Base-by-base conservation (phyloP, 2,329 filamentous ascomycete species). In the Exophiala oligosperma region DNA sequence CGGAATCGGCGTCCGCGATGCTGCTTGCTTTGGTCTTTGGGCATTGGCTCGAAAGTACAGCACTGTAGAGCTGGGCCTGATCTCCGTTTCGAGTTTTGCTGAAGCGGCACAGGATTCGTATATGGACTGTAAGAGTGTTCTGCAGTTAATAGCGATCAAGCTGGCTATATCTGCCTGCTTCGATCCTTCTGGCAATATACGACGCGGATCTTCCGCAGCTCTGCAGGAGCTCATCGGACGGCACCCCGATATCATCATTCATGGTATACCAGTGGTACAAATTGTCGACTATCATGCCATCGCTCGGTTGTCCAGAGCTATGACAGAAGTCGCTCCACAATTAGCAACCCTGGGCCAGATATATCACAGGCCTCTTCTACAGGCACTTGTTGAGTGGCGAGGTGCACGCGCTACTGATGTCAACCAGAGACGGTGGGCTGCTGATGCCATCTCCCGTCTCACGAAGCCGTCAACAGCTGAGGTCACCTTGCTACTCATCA, bases 21-120 rank as follows among this genome's bases (percentile, higher is more conserved):
- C 94, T 11, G 91, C 94, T 2, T 97, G 92, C 71, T 99, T 97
- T 71, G 94, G 94, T 5, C 88, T 97, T 24, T 99, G 94, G 94
- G 89, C 92, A 1, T 73, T 97, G 6, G 91, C 93, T 23, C 84
- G 94, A 55, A 87, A 93, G 54, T 99, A 97, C 68, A 86, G 84
- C 1, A 96, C 92, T 0, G 70, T 78, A 0, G 93, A 97, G 71
- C 80, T 97, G 5, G 78, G 88, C 9, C 78, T 79, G 0, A 3
- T 72, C 3, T 41, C 49, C 8, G 23, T 63, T 3, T 54, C 57
- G 28, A 40, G 44, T 3, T 57, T 54, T 48, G 52, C 54, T 29
- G 55, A 57, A 50, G 44, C 46, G 32, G 54, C 46, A 14, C 29
- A 26, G 5, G 49, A 17, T 8, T 48, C 54, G 17, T 59, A 32